Percentiles rank a stretch among this genome's conserved stretches.
Evolutionary conservation across 2,329 filamentous ascomycete species (phyloP).

Genomic region (Ceratocystis harringtonii): DNA sequence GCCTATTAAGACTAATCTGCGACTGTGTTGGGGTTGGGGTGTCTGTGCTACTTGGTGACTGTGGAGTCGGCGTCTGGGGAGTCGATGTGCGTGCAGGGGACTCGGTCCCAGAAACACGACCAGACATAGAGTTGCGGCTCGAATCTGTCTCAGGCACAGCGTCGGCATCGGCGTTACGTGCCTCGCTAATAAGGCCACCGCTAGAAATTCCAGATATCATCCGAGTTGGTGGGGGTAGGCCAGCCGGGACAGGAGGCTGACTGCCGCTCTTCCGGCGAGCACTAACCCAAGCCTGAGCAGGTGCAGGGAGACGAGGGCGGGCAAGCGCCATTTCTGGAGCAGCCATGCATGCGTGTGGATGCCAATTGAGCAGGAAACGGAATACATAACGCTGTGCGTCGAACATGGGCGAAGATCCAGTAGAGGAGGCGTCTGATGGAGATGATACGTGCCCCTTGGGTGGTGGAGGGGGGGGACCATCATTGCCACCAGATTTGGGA

Average conservation of each 20-base stretch:
- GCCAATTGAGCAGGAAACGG: constrained; percentile 59
- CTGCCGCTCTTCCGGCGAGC: constrained; percentile 28
- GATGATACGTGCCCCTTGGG: constrained; percentile 24
- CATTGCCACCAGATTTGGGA: background rate
- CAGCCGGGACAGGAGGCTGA: constrained; percentile 25
- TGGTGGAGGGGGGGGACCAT: constrained; percentile 24
- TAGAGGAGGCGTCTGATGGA: constrained; percentile 37
- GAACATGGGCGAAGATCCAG: constrained; percentile 39
- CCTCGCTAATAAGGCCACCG: constrained; percentile 34
- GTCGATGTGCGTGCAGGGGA: constrained; percentile 3
- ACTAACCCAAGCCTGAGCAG: constrained; percentile 50
- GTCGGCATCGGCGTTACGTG: constrained; percentile 34
- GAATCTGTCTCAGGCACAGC: constrained; percentile 23
- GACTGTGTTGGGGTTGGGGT: constrained; percentile 5
- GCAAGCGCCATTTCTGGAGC: constrained; percentile 40
- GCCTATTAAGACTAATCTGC: background rate
- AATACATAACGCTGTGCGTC: constrained; percentile 50
- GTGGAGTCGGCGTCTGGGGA: constrained; percentile 1
- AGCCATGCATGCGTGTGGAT: constrained; percentile 24
- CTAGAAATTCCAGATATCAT: constrained; percentile 33
- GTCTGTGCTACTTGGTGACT: background rate
- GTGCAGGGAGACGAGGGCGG: constrained; percentile 52
- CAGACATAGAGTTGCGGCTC: constrained; percentile 17
- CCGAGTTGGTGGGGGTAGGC: constrained; percentile 31
- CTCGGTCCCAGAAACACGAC: background rate